Evolutionary conservation across 345 rosid genomes (phyloP), one percentile per base, ranked within the genome.

Genomic region (Linum lewisii): DNA sequence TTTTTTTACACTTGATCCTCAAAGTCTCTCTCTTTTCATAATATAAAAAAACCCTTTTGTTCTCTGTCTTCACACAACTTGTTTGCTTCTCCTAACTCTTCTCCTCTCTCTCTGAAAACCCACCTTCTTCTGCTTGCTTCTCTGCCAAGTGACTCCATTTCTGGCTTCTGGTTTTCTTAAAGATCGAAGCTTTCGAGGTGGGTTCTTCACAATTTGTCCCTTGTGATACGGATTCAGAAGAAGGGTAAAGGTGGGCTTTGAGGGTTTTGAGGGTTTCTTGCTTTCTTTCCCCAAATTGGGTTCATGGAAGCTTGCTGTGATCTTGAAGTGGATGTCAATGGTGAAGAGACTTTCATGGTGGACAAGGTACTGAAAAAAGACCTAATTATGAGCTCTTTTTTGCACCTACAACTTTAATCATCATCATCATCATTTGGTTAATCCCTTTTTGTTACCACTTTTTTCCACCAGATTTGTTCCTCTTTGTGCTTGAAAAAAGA

Each of bases 321-420:
- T 76, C 94, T 92, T 77, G 82, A 92, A 76, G 95, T 85, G 21
- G 97, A 92, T 77, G 81, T 92, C 72, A 92, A 92, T 73, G 97
- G 95, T 16, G 91, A 83, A 74, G 91, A 84, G 77, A 83, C 89
- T 57, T 81, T 84, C 75, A 60, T 86, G 74, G 83, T 92, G 34
- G 72, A 82, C 75, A 88, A 81, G 98, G 98, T 88, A 73, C 14
- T 18, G 38, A 34, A 11, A 16, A 38, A 42, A 36, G 1, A 13
- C 3, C 15, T 29, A 11, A 57, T 49, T 25, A 7, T 51, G 4
- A 25, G 49, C 25, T 63, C 22, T 51, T 8, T 10, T 62, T 24
- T 45, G 21, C 32, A 18, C 20, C 20, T 32, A 25, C 47, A 25
- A 23, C 32, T 45, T 23, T 21, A 14, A 14, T 58, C 53, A n/a